Base-by-base conservation (phyloP, 139 green algal genomes). In the Chlorella sp. region DNA sequence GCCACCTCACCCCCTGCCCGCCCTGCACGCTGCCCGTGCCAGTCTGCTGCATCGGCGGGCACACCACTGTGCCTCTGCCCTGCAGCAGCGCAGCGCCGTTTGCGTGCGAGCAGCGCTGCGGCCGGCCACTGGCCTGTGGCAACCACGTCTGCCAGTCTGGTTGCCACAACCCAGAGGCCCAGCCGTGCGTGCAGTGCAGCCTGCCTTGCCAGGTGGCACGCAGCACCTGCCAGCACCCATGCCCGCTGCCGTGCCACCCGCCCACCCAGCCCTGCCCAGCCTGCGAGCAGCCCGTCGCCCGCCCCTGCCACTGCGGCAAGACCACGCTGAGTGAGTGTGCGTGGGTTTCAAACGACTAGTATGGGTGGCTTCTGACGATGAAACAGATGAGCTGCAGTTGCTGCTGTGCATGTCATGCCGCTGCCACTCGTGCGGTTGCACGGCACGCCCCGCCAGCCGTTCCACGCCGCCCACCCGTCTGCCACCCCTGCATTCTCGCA, bases 301-400 rank as follows among this genome's bases (percentile, higher is more conserved):
- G 32, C 26, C 69, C 88, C 19, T 96, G 94, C 89, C 77, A 93
- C 69, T 96, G 94, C 81, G 87, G 91, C 80, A 92, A 93, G 73
- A 90, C 93, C 32, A 91, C 73, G 14, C 77, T 96, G 24, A 24
- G 51, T 60, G 51, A 60, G 51, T n/a, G n/a, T n/a, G n/a, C n/a
- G n/a, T n/a, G n/a, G n/a, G n/a, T n/a, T n/a, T n/a, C n/a, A n/a
- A n/a, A n/a, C n/a, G n/a, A n/a, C n/a, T n/a, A n/a, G n/a, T n/a
- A n/a, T n/a, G n/a, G n/a, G n/a, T n/a, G n/a, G n/a, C n/a, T n/a
- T n/a, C n/a, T n/a, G n/a, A n/a, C n/a, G n/a, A n/a, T n/a, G n/a
- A n/a, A n/a, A n/a, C n/a, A n/a, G n/a, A n/a, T n/a, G n/a, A n/a
- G n/a, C n/a, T n/a, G n/a, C n/a, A n/a, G n/a, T n/a, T n/a, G n/a